Conservation (phyloP, 1,284 basidiomycete genomes). For the Heterobasidion irregulare region DNA sequence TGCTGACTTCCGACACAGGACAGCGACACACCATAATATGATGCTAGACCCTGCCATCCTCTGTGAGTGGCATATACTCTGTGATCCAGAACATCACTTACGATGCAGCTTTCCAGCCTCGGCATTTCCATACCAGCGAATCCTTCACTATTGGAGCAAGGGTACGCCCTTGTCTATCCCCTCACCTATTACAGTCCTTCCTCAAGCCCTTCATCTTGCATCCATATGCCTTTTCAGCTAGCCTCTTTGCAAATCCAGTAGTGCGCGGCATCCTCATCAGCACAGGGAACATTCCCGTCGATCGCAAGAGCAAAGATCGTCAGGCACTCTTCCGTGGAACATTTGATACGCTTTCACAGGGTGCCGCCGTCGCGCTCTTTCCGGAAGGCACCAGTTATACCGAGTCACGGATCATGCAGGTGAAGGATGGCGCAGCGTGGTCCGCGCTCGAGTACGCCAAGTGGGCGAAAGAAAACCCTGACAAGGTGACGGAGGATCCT, state of each 20-base stretch:
- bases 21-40: conserved; percentile 89
- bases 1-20: conserved; percentile 32
- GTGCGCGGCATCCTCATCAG: conserved; percentile 73
- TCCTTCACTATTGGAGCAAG: conserved; percentile 94
- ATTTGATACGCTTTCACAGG: conserved; percentile 74
- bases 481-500: conserved; percentile 30
- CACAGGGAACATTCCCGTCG: conserved; percentile 93
- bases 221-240: conserved; percentile 30
- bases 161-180: conserved; percentile 25
- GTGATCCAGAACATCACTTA: not conserved
- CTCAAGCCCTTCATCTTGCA: not conserved
- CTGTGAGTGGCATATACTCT: conserved; percentile 42
- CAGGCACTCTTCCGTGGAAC: conserved; percentile 86
- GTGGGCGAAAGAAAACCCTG: conserved; percentile 54
- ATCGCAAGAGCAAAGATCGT: conserved; percentile 87
- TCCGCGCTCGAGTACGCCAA: conserved; percentile 88
- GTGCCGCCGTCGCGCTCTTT: conserved; percentile 84
- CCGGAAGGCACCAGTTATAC: conserved; percentile 92
- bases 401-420: conserved; percentile 84
- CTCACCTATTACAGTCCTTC: not conserved
- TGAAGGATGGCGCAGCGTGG: conserved; percentile 97
- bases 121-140: conserved; percentile 69
- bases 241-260: conserved; percentile 73
- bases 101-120: conserved; percentile 40
- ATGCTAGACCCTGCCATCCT: conserved; percentile 79